Conservation (phyloP, 257 asterid genomes). For the Thymus mandschuricus region DNA sequence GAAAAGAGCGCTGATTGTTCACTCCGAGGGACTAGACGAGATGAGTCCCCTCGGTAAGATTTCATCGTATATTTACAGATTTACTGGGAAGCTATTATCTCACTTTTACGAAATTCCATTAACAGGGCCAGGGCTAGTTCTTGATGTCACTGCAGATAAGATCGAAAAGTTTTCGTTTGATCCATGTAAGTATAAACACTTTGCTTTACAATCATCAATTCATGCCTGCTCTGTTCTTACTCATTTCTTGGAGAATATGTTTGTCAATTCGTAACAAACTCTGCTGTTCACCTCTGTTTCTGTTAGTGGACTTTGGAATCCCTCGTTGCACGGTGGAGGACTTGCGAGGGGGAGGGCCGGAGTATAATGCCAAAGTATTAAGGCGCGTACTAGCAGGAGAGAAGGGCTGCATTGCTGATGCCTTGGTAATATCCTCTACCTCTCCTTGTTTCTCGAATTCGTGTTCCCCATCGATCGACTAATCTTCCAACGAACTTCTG, state of each 20-base stretch:
- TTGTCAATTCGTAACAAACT: background rate
- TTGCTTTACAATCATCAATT: background rate
- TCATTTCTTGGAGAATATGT: background rate
- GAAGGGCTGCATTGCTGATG: constrained; percentile 64
- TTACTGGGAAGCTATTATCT: background rate
- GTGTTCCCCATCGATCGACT: background rate
- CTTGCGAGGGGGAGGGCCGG: constrained; percentile 66
- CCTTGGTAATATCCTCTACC: constrained; percentile 47
- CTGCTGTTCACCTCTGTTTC: background rate
- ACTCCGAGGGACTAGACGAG: constrained; percentile 76
- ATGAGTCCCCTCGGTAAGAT: constrained; percentile 81
- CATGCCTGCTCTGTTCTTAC: background rate
- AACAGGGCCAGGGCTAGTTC: constrained; percentile 66
- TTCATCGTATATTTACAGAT: background rate
- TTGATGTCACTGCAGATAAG: constrained; percentile 67
- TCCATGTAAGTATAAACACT: constrained; percentile 50
- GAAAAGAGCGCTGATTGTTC: constrained; percentile 75
- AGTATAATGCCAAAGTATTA: constrained; percentile 57
- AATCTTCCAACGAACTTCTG: too few relatives aligned
- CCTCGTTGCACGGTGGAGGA: constrained; percentile 75
- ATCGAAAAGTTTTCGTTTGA: constrained; percentile 64
- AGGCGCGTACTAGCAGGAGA: constrained; percentile 62
- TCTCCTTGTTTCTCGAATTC: background rate
- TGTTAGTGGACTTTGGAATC: constrained; percentile 68
- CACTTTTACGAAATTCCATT: background rate